Conservation (phyloP, 345 rosid species). For the Populus deltoides region DNA sequence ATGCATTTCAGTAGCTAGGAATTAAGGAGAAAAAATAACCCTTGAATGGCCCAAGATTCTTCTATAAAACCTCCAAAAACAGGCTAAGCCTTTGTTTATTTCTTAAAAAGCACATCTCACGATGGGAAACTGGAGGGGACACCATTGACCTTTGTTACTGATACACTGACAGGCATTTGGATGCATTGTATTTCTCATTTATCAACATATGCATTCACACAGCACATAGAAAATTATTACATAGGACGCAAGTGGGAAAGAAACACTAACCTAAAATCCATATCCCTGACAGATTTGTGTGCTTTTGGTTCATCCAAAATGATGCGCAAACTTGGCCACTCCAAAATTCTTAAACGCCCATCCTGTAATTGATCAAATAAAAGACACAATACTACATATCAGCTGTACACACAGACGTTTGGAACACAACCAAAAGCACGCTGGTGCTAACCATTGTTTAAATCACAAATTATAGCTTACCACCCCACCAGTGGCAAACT, state of each 20-base stretch:
- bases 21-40: not conserved
- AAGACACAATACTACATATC: not conserved
- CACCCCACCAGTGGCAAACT: constrained; percentile 80
- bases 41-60: not conserved
- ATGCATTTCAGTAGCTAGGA: constrained; percentile 10
- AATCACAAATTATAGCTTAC: constrained; percentile 41
- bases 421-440: not conserved
- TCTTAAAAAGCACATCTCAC: not conserved
- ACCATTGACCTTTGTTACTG: not conserved
- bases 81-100: not conserved
- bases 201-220: not conserved
- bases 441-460: not conserved
- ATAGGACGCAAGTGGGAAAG: not conserved
- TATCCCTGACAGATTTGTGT: constrained; percentile 75
- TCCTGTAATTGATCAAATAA: constrained; percentile 46
- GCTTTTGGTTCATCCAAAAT: constrained; percentile 77
- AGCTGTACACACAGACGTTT: not conserved
- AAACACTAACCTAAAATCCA: constrained; percentile 74
- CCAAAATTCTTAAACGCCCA: constrained; percentile 82
- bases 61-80: not conserved
- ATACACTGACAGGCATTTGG: not conserved
- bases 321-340: constrained; percentile 71
- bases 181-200: not conserved
- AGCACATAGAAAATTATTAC: not conserved
- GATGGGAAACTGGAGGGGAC: not conserved